phyloP scores from a whole-genome alignment of 495 filamentous ascomycete genomes.

The Penicillium egyptiacum region DNA sequence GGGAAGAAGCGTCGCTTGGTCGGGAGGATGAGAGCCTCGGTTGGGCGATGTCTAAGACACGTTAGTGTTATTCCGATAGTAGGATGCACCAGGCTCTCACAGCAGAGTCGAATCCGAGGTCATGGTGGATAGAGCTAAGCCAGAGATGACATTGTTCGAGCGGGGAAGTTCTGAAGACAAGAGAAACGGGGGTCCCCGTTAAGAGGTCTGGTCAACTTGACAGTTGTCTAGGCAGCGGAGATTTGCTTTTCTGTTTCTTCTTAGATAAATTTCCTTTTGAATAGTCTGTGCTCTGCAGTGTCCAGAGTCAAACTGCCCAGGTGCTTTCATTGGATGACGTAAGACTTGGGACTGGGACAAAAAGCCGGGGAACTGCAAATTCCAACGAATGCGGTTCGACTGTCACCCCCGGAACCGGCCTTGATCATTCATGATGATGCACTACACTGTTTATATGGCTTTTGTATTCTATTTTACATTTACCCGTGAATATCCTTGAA shows the following conservation, averaged over 20 bases:
- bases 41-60: slow-evolving; percentile 52
- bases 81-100: slow-evolving; percentile 27
- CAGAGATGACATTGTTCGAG: slow-evolving; percentile 39
- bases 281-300: slow-evolving; percentile 12
- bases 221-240: neutral
- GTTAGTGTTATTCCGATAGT: neutral
- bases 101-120: slow-evolving; percentile 45
- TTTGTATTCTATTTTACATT: neutral
- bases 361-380: slow-evolving; percentile 23
- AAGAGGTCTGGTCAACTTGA: neutral
- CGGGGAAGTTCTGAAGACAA: slow-evolving; percentile 15
- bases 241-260: neutral
- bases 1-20: slow-evolving; percentile 74
- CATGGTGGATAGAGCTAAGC: slow-evolving; percentile 40
- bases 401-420: slow-evolving; percentile 6
- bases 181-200: slow-evolving; percentile 12
- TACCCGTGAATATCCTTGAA: too few species aligned
- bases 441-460: neutral
- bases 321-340: slow-evolving; percentile 42
- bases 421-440: slow-evolving; percentile 7
- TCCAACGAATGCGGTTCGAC: slow-evolving; percentile 27
- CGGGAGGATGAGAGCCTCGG: slow-evolving; percentile 58
- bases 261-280: neutral
- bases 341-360: slow-evolving; percentile 36
- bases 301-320: slow-evolving; percentile 9